These are phyloP conservation scores for Angomonas desouzai DNA, from an alignment of 208 protist species.

Conservation along the genomic window DNA sequence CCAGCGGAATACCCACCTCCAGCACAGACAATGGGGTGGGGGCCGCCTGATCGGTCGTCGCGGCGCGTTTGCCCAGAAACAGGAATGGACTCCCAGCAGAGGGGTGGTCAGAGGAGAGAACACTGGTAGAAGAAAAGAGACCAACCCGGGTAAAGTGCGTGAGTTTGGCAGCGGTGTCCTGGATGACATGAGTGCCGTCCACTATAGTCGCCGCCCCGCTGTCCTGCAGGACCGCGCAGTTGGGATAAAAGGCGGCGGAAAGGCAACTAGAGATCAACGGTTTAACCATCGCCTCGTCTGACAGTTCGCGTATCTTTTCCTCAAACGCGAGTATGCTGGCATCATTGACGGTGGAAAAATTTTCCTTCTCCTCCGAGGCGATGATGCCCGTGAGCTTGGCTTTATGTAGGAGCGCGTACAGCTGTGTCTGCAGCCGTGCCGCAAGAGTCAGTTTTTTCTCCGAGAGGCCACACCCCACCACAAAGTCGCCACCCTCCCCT, in stretches of 20 bases:
- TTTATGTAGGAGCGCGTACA: constrained; percentile 17
- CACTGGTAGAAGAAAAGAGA: constrained; percentile 26
- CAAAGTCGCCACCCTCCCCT: constrained; percentile 37
- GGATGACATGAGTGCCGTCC: constrained; percentile 17
- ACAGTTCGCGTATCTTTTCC: constrained; percentile 25
- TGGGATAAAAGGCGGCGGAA: constrained; percentile 67
- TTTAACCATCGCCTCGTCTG: constrained; percentile 32
- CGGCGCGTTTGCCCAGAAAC: constrained; percentile 41
- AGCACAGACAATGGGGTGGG: constrained; percentile 20
- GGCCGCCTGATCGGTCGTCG: constrained; percentile 9
- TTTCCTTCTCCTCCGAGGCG: constrained; percentile 14
- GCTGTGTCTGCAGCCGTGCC: constrained; percentile 23
- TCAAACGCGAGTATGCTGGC: constrained; percentile 7
- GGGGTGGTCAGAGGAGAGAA: constrained; percentile 14
- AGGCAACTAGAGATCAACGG: constrained; percentile 45
- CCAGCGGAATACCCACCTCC: constrained; percentile 43
- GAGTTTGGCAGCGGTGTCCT: constrained; percentile 7
- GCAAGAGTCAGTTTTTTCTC: constrained; percentile 28
- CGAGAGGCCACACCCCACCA: constrained; percentile 52
- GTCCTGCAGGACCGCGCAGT: constrained; percentile 40
- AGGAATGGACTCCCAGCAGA: constrained; percentile 34
- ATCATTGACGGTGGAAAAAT: constrained; percentile 1
- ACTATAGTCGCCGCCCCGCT: constrained; percentile 27
- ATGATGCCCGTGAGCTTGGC: not conserved
- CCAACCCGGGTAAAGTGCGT: constrained; percentile 23